Conservation (phyloP, 2,329 filamentous ascomycete genomes). For the Thermomyces lanuginosus region DNA sequence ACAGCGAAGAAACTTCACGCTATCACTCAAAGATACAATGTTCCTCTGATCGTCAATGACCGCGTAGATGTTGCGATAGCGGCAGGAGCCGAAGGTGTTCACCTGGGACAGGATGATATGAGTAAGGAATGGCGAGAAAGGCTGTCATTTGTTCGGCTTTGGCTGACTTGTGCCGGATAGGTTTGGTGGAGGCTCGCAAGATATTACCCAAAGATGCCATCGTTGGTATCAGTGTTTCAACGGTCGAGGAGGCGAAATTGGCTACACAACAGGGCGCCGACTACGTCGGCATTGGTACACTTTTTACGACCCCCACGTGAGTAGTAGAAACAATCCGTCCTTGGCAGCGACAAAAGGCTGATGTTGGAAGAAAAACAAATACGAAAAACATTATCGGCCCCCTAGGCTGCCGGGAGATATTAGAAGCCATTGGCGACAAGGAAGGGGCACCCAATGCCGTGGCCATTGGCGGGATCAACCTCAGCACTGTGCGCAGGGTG, state of each 20-base stretch:
- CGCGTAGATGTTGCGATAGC: constrained; percentile 77
- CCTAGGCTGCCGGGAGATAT: constrained; percentile 50
- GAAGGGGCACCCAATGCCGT: constrained; percentile 38
- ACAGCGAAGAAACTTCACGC: constrained; percentile 55
- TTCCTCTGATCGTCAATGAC: constrained; percentile 86
- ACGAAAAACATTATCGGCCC: constrained; percentile 68
- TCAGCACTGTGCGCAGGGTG: constrained; percentile 56
- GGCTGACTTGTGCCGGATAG: constrained; percentile 13
- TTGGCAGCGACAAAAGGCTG: neutral
- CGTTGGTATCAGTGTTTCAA: constrained; percentile 76
- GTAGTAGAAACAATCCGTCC: no score
- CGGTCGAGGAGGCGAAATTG: constrained; percentile 50
- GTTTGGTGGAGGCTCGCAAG: constrained; percentile 53
- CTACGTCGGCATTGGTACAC: constrained; percentile 80
- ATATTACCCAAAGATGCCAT: constrained; percentile 63
- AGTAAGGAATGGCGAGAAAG: no score
- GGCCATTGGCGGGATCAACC: constrained; percentile 78
- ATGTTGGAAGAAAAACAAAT: constrained; percentile 54
- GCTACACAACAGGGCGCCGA: constrained; percentile 66
- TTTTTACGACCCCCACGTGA: constrained; percentile 70
- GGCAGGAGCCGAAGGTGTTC: constrained; percentile 76
- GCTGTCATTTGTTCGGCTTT: neutral
- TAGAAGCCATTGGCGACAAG: constrained; percentile 40
- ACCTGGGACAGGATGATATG: constrained; percentile 91
- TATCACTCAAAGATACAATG: constrained; percentile 48